Evolutionary conservation across 2,329 filamentous ascomycete genomes (phyloP).

Genomic region (Simplicillium aogashimaense): DNA sequence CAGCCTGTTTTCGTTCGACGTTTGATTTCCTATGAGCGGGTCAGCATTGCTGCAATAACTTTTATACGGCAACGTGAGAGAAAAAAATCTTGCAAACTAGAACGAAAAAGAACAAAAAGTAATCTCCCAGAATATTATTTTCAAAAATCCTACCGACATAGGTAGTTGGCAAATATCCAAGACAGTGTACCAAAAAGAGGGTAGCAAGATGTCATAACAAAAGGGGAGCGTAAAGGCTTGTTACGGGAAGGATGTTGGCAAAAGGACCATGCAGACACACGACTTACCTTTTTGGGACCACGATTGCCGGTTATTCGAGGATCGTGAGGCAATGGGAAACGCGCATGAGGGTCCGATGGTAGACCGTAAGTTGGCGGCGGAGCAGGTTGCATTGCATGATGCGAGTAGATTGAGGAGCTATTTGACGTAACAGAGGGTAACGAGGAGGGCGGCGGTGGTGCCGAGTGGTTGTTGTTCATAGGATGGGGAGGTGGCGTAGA

Average conservation of each 20-base stretch:
- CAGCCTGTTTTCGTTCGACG: constrained; percentile 54
- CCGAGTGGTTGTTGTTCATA: constrained; percentile 20
- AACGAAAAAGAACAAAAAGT: neutral
- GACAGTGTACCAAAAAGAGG: too few species aligned
- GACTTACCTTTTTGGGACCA: constrained; percentile 47
- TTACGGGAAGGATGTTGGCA: too few species aligned
- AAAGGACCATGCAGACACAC: neutral
- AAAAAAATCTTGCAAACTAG: constrained; percentile 2
- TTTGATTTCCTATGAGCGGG: constrained; percentile 45
- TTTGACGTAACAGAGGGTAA: constrained; percentile 14
- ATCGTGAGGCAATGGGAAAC: constrained; percentile 38
- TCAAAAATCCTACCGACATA: too few species aligned
- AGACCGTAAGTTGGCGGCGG: constrained; percentile 28
- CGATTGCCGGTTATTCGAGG: constrained; percentile 36
- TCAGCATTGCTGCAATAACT: neutral
- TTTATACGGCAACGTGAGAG: constrained; percentile 2
- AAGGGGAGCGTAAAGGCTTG: too few species aligned
- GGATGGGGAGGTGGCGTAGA: constrained; percentile 17
- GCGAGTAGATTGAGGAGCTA: constrained; percentile 20
- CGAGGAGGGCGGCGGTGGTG: constrained; percentile 21
- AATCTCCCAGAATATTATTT: too few species aligned
- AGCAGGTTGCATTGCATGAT: constrained; percentile 25
- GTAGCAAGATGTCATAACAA: too few species aligned
- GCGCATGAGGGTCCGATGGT: constrained; percentile 29
- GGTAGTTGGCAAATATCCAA: too few species aligned